These are phyloP conservation scores for Diaporthe humulicola DNA, from an alignment of 2,329 filamentous ascomycete species.

Conservation along the genomic window DNA sequence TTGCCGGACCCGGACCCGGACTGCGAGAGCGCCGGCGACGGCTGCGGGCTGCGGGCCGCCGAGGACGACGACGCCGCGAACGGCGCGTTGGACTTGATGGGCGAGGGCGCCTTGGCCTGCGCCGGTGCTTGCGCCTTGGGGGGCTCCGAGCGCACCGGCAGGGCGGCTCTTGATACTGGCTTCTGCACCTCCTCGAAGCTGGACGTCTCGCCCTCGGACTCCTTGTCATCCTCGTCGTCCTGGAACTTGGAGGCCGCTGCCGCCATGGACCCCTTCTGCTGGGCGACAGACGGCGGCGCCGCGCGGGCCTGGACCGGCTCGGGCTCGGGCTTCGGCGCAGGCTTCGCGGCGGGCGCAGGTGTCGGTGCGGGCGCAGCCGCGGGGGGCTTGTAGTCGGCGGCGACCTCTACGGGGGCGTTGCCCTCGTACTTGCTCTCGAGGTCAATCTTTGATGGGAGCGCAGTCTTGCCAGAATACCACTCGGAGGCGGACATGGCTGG, in stretches of 20 bases:
- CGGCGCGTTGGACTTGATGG: slow-evolving; percentile 45
- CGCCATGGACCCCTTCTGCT: slow-evolving; percentile 89
- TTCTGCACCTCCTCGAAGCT: slow-evolving; percentile 90
- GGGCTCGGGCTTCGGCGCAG: slow-evolving; percentile 66
- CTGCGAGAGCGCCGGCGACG: slow-evolving; percentile 54
- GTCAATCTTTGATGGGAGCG: slow-evolving; percentile 89
- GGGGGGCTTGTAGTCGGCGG: slow-evolving; percentile 75
- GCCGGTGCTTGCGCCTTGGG: slow-evolving; percentile 59
- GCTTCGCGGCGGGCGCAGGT: slow-evolving; percentile 58
- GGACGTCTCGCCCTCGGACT: slow-evolving; percentile 74
- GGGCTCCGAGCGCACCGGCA: slow-evolving; percentile 53
- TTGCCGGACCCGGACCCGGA: slow-evolving; percentile 46
- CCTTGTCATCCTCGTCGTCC: slow-evolving; percentile 73
- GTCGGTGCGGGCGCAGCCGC: slow-evolving; percentile 58
- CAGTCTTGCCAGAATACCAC: slow-evolving; percentile 90
- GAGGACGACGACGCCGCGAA: slow-evolving; percentile 56
- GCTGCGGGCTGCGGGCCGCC: slow-evolving; percentile 35
- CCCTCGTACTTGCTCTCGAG: slow-evolving; percentile 94
- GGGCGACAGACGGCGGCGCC: slow-evolving; percentile 78
- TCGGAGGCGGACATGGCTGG: slow-evolving; percentile 84
- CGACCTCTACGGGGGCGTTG: slow-evolving; percentile 81
- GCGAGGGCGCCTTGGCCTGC: slow-evolving; percentile 52
- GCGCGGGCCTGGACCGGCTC: slow-evolving; percentile 62
- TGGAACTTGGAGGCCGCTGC: slow-evolving; percentile 89
- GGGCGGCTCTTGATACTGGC: slow-evolving; percentile 71